phyloP scores from a whole-genome alignment of 495 filamentous ascomycete species.

The Tuber aestivum region DNA sequence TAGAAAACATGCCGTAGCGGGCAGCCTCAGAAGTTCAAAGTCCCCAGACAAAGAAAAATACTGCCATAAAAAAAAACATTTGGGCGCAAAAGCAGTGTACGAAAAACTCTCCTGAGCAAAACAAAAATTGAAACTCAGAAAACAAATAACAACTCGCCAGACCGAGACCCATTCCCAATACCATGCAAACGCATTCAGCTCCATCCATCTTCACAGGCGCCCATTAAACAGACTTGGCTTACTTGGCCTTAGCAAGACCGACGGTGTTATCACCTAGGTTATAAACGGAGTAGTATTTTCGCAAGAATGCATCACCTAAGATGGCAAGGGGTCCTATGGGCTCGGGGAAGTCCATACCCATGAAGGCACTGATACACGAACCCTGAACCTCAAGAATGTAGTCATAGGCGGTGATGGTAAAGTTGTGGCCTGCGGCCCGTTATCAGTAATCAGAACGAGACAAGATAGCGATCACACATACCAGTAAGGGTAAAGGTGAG shows the following conservation, averaged over 20 bases:
- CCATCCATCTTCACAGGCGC: conserved; percentile 9
- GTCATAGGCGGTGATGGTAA: conserved; percentile 80
- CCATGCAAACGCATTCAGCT: conserved; percentile 2
- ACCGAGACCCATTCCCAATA: conserved; percentile 7
- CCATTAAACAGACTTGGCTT: conserved; percentile 12
- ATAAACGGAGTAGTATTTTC: conserved; percentile 96
- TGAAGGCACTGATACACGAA: conserved; percentile 93
- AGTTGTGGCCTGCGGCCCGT: conserved; percentile 61
- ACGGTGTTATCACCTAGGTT: conserved; percentile 79
- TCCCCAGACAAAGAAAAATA: neutral
- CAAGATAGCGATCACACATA: conserved; percentile 27
- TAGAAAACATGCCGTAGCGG: neutral
- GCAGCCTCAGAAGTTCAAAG: neutral
- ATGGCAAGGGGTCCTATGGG: conserved; percentile 91
- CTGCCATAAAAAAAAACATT: neutral
- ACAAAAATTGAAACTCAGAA: conserved; percentile 14
- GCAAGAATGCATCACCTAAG: conserved; percentile 93
- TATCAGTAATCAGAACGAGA: neutral
- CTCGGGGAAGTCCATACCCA: conserved; percentile 95
- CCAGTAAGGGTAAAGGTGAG: conserved; percentile 71
- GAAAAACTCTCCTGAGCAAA: conserved; percentile 13
- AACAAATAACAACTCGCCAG: conserved; percentile 9
- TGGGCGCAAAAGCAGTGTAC: neutral
- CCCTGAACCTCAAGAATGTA: conserved; percentile 96
- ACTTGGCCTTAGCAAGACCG: conserved; percentile 76